phyloP scores from a whole-genome alignment of 805 yeast genomes.

The Myxozyma vanderwaltii region DNA sequence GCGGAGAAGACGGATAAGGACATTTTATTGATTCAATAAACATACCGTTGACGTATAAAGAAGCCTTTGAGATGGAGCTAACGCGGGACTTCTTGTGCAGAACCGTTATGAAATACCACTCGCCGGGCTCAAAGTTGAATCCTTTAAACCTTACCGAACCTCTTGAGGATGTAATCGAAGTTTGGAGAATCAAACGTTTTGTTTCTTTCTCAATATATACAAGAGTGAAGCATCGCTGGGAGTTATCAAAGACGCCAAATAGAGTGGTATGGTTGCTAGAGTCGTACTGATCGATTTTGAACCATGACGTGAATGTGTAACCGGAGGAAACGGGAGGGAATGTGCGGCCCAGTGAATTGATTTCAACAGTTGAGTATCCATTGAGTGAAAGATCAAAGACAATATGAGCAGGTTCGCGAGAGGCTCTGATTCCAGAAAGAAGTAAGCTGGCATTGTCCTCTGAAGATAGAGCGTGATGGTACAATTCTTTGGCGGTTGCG shows the following conservation, averaged over 20 bases:
- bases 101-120: conserved; percentile 35
- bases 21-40: conserved; percentile 34
- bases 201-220: conserved; percentile 35
- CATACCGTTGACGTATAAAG: conserved; percentile 35
- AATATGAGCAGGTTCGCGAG: conserved; percentile 31
- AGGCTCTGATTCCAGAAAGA: conserved; percentile 16
- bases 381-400: conserved; percentile 28
- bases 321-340: conserved; percentile 30
- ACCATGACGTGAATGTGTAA: conserved; percentile 35
- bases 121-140: conserved; percentile 28
- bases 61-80: conserved; percentile 34
- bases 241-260: conserved; percentile 33
- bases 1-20: conserved; percentile 34
- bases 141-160: conserved; percentile 32
- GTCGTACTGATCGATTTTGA: conserved; percentile 32
- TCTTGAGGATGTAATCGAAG: conserved; percentile 27
- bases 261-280: conserved; percentile 27
- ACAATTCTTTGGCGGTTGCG: conserved; percentile 23
- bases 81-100: conserved; percentile 34
- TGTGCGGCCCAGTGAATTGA: conserved; percentile 24
- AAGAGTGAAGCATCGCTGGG: conserved; percentile 31
- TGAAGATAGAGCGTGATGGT: conserved; percentile 16
- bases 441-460: conserved; percentile 18
- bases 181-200: conserved; percentile 28
- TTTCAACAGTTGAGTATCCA: conserved; percentile 29